Evolutionary conservation across 139 green algal species (phyloP).

Genomic region (Zygnema circumcarinatum): DNA sequence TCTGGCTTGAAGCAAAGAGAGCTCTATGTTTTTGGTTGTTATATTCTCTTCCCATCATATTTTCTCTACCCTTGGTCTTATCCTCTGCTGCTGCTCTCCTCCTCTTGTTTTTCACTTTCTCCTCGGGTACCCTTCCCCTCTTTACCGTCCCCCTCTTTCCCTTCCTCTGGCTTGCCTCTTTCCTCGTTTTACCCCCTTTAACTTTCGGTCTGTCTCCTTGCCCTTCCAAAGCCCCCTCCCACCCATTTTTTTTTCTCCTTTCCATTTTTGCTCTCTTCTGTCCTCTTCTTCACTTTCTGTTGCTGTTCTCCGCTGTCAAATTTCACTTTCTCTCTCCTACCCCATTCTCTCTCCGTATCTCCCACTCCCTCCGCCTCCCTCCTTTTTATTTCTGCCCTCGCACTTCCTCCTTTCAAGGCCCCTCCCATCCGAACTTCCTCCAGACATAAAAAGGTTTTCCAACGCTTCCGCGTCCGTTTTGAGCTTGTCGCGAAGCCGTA

Average conservation of each 20-base stretch:
- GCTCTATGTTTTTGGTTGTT: not conserved
- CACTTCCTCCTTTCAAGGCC: not conserved
- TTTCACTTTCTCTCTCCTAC: not conserved
- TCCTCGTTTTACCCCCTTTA: not conserved
- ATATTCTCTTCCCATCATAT: not conserved
- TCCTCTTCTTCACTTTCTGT: not conserved
- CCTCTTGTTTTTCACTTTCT: not conserved
- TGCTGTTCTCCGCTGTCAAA: not conserved
- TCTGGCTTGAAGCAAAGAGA: not conserved
- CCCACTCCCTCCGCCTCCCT: not conserved
- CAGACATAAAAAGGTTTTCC: not conserved
- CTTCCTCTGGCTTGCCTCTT: slow-evolving; percentile 15
- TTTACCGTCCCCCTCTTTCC: not conserved
- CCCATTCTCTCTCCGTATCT: not conserved
- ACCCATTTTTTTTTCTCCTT: slow-evolving; percentile 6
- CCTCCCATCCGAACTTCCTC: not conserved
- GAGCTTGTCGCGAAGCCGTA: no score
- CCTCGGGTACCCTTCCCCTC: no score
- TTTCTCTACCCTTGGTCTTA: no score
- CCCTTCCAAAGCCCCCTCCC: not conserved
- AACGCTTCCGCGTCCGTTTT: not conserved
- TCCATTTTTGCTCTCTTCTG: not conserved
- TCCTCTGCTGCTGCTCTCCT: not conserved
- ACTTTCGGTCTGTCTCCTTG: not conserved
- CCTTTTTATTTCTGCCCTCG: not conserved